Base-by-base conservation (phyloP, 345 rosid species). In the Abelmoschus esculentus region DNA sequence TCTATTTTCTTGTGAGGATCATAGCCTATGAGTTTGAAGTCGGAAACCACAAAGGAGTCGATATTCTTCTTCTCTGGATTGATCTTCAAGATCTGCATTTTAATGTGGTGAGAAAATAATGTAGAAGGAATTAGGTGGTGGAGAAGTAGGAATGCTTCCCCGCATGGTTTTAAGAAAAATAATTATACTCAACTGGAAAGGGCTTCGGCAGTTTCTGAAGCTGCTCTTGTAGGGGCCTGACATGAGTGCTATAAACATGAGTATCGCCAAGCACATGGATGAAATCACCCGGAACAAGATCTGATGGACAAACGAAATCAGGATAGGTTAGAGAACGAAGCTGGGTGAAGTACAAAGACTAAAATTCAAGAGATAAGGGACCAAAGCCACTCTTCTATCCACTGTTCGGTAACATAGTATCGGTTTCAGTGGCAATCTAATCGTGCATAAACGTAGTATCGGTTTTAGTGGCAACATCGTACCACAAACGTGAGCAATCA, bases 401-500 rank as follows among this genome's bases (percentile, higher is more conserved):
- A 22, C 26, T 22, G 26, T 0, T 22, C 1, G 26, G 26, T 22
- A 22, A 22, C 26, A 22, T 22, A 22, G 26, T 22, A 22, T 22
- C 1, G 26, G 26, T 22, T 22, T 1, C 26, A 22, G 26, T 22
- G 26, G 26, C 26, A 22, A 22, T 22, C 26, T 1, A 22, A 22
- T 22, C 26, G 1, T 22, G 26, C 26, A 22, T 0, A 22, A 22
- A 22, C 26, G 1, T 0, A 22, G 26, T 22, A 22, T 22, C 1
- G 26, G 26, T 14, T 28, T 46, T 66, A 46, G 44, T 7, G 42
- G 38, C 47, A 56, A 57, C 36, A 72, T 86, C 61, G 71, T 87
- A 91, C 98, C 92, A 77, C 98, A 92, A 75, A 96, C 91, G 69
- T 96, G 97, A 78, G 99, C 97, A 73, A 96, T 86, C 76, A 96